Evolutionary conservation across 257 asterid genomes (phyloP).

Genomic region (Misopates orontium): DNA sequence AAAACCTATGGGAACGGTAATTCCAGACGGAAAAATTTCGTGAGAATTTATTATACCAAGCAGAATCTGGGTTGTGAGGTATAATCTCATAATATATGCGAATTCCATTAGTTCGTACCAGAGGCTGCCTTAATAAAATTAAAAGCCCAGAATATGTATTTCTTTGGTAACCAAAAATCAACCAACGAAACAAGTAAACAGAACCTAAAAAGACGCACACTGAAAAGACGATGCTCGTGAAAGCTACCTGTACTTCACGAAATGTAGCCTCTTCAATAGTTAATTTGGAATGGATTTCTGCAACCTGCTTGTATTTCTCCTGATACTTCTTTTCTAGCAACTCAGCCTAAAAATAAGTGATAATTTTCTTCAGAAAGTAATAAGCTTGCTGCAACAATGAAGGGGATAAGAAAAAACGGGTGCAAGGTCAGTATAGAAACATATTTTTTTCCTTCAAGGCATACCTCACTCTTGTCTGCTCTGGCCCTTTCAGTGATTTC

Average conservation of each 20-base stretch:
- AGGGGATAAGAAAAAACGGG: background rate
- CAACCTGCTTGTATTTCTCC: constrained; percentile 90
- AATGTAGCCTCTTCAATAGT: constrained; percentile 93
- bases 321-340: constrained; percentile 83
- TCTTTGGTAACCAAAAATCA: constrained; percentile 10
- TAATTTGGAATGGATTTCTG: constrained; percentile 90
- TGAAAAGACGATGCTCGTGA: constrained; percentile 17
- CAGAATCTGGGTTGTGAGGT: background rate
- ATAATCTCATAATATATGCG: background rate
- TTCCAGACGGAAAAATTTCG: background rate
- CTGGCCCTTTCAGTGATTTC: constrained; percentile 95
- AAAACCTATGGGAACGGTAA: background rate
- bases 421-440: constrained; percentile 13
- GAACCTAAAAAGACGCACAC: background rate
- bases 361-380: constrained; percentile 17
- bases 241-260: constrained; percentile 78
- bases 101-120: constrained; percentile 12
- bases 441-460: constrained; percentile 23
- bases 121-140: constrained; percentile 10
- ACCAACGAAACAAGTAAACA: constrained; percentile 12
- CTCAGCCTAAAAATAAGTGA: constrained; percentile 67
- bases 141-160: background rate
- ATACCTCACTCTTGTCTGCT: constrained; percentile 93
- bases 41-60: constrained; percentile 4
- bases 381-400: constrained; percentile 5